A percentile compares a stretch with the other conserved stretches of the same genome.
Conservation (phyloP, 2,329 filamentous ascomycete genomes). For the Aspergillus piperis region DNA sequence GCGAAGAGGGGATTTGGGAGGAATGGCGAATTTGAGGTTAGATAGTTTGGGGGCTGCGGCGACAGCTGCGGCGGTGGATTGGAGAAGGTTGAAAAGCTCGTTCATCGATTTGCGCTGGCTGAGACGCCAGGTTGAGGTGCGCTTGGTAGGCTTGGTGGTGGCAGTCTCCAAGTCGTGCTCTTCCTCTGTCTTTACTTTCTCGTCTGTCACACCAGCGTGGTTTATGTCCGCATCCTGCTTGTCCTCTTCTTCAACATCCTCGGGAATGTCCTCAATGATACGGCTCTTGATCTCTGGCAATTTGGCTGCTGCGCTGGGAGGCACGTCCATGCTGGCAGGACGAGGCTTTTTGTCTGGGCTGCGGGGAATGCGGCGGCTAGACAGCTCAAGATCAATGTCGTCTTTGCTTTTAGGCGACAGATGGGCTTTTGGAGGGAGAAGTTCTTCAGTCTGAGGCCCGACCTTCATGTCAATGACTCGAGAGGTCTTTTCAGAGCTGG, state of each 20-base stretch:
- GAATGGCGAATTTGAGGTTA: conserved; percentile 3
- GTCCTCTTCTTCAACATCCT: conserved; percentile 16
- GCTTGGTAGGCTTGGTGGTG: conserved; percentile 2
- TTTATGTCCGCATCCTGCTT: neutral
- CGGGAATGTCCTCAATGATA: conserved; percentile 23
- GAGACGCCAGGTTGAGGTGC: conserved; percentile 13
- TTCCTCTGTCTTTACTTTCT: neutral
- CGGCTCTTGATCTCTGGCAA: conserved; percentile 19
- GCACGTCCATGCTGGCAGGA: conserved; percentile 5
- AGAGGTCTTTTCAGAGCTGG: neutral
- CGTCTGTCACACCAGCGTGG: neutral
- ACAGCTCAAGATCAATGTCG: conserved; percentile 4
- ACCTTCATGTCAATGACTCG: conserved; percentile 4
- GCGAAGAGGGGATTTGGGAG: neutral
- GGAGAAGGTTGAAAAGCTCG: conserved; percentile 22
- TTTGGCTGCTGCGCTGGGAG: conserved; percentile 3
- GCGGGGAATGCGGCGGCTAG: neutral
- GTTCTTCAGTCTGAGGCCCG: neutral
- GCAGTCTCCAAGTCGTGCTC: neutral
- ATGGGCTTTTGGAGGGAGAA: neutral
- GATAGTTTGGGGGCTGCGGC: conserved; percentile 6
- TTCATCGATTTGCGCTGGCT: conserved; percentile 25
- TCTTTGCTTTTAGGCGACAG: neutral
- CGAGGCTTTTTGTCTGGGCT: neutral
- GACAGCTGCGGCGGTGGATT: conserved; percentile 10